A percentile compares a stretch with the other conserved stretches of the same genome.
Evolutionary conservation across 2,329 filamentous ascomycete species (phyloP).

Genomic region (Mollisiaceae sp.): DNA sequence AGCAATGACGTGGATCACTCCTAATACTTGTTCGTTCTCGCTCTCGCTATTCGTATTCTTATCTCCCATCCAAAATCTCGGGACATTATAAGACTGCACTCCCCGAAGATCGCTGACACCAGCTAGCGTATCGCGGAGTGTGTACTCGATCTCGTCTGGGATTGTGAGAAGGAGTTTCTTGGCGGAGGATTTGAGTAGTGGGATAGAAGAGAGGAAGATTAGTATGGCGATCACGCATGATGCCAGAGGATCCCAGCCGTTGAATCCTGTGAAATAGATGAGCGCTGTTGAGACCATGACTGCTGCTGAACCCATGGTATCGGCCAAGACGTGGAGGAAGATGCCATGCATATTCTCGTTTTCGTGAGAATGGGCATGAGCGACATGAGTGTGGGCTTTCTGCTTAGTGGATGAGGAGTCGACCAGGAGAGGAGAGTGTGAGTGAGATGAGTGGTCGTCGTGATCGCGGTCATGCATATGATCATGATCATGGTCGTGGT

Average conservation of each 20-base stretch:
- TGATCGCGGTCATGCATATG: constrained; percentile 19
- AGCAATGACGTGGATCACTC: constrained; percentile 86
- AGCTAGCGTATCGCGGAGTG: constrained; percentile 81
- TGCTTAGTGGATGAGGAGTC: constrained; percentile 10
- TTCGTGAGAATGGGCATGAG: constrained; percentile 64
- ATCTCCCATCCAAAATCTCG: constrained; percentile 93
- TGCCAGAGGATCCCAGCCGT: constrained; percentile 92
- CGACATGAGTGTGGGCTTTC: constrained; percentile 41
- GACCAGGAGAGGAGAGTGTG: constrained; percentile 24
- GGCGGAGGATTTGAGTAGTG: constrained; percentile 84
- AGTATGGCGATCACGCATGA: constrained; percentile 92
- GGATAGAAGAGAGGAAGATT: constrained; percentile 90
- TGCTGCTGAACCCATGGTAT: constrained; percentile 91
- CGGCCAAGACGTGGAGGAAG: constrained; percentile 92
- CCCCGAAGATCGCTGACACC: constrained; percentile 83
- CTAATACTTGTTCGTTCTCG: constrained; percentile 64
- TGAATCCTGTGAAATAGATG: constrained; percentile 87
- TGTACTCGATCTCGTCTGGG: constrained; percentile 85
- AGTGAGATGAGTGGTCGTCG: constrained; percentile 9
- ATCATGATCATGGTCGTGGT: constrained; percentile 42
- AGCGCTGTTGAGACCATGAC: constrained; percentile 91
- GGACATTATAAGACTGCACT: constrained; percentile 83
- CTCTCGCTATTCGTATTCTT: constrained; percentile 43
- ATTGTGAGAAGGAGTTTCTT: constrained; percentile 83
- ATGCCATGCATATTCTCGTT: constrained; percentile 99